These are phyloP conservation scores for Fusarium verticillioides DNA, from an alignment of 2,329 filamentous ascomycete genomes.

Conservation along the genomic window DNA sequence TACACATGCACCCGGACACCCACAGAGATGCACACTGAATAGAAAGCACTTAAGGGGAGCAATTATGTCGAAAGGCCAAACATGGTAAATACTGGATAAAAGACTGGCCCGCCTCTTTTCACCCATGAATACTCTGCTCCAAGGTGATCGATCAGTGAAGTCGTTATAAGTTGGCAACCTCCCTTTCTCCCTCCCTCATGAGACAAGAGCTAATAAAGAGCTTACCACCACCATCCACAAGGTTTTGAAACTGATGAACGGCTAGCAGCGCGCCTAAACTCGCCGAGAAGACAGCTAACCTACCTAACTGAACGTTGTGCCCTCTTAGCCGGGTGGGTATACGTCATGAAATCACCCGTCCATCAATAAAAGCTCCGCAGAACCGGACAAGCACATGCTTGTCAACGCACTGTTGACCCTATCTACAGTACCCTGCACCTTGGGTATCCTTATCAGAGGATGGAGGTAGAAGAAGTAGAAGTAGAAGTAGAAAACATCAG, in stretches of 20 bases:
- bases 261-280: constrained; percentile 15
- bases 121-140: no score
- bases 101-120: background rate
- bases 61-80: no score
- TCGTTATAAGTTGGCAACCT: background rate
- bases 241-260: constrained; percentile 2
- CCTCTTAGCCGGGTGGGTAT: background rate
- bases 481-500: background rate
- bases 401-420: background rate
- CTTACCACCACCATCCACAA: background rate
- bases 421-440: background rate
- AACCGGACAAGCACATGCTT: constrained; percentile 16
- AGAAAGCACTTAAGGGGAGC: background rate
- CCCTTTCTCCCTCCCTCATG: background rate
- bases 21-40: background rate
- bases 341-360: constrained; percentile 13
- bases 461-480: background rate
- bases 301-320: background rate
- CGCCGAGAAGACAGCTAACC: background rate
- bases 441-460: background rate
- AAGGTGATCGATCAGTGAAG: background rate
- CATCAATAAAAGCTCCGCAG: background rate
- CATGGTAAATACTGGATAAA: background rate
- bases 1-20: background rate
- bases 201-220: background rate